Percentiles rank a stretch among this genome's conserved stretches.
These are phyloP conservation scores for Solanum gracilifrons DNA, from an alignment of 257 asterid genomes.

Conservation along the genomic window DNA sequence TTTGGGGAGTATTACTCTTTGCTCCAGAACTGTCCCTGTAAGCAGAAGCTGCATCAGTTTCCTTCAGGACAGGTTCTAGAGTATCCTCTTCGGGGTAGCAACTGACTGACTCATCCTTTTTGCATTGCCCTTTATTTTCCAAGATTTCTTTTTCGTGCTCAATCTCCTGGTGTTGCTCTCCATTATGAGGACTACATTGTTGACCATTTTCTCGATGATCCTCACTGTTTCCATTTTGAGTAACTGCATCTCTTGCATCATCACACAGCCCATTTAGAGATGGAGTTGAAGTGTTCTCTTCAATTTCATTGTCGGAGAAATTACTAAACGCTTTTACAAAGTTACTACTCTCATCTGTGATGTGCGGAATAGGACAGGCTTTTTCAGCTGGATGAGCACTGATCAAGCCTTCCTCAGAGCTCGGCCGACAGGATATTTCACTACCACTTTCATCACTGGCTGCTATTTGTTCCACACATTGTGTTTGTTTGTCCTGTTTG, in stretches of 20 bases:
- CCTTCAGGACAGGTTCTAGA: conserved; percentile 2
- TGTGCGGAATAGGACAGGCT: conserved; percentile 1
- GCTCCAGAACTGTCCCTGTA: conserved; percentile 10
- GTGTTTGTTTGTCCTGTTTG: conserved; percentile 2
- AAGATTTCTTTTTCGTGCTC: conserved; percentile 7
- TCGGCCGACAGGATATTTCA: neutral
- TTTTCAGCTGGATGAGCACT: conserved; percentile 2
- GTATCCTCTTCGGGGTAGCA: conserved; percentile 9
- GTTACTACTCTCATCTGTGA: conserved; percentile 3
- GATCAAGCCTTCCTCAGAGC: conserved; percentile 1
- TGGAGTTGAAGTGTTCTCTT: conserved; percentile 9
- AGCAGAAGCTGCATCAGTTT: conserved; percentile 13
- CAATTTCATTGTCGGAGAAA: neutral
- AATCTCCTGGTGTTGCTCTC: conserved; percentile 13
- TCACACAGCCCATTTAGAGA: conserved; percentile 1
- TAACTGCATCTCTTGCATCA: conserved; percentile 8
- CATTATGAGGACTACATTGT: neutral
- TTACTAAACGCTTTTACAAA: neutral
- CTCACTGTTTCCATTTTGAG: conserved; percentile 5
- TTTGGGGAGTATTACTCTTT: conserved; percentile 12
- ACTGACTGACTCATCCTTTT: conserved; percentile 16
- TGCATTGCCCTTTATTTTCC: conserved; percentile 19
- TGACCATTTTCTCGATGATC: neutral
- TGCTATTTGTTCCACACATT: conserved; percentile 6
- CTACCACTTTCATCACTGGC: conserved; percentile 8